Percentiles rank a stretch among this genome's conserved stretches.
Conservation (phyloP, 148 eudicot genomes). For the Vaccinium darrowii region DNA sequence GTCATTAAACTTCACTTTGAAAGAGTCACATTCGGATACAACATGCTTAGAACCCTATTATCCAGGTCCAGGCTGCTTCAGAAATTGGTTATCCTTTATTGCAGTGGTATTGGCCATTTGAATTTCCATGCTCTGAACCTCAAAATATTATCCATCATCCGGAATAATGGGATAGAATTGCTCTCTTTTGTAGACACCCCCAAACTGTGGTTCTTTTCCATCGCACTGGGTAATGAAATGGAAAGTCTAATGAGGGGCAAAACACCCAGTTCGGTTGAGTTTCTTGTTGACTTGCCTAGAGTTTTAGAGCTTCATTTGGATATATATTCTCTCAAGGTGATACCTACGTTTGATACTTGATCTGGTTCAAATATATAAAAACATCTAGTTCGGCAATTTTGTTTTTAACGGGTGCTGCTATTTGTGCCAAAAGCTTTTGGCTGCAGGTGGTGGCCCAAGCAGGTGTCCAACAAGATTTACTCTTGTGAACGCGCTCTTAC, state of each 20-base stretch:
- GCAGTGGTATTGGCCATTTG: not conserved
- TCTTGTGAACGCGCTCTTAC: not conserved
- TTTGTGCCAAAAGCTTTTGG: not conserved
- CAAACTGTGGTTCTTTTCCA: not conserved
- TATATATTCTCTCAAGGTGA: not conserved
- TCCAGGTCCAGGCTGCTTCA: not conserved
- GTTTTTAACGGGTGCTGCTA: not conserved
- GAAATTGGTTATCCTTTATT: rapidly evolving
- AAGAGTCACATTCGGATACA: not conserved
- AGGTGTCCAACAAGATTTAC: not conserved
- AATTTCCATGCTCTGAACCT: slow-evolving; percentile 2
- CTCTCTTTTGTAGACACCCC: not conserved
- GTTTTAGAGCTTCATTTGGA: not conserved
- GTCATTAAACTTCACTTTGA: not conserved
- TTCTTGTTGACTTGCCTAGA: slow-evolving; percentile 4
- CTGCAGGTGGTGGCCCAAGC: not conserved
- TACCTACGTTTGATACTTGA: not conserved
- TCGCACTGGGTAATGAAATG: not conserved
- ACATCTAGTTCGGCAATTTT: not conserved
- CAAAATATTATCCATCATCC: rapidly evolving
- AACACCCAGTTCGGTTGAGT: too few species aligned
- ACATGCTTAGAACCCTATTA: not conserved
- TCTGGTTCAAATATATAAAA: not conserved
- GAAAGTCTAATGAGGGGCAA: not conserved
- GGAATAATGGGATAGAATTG: not conserved